Evolutionary conservation across 2,329 filamentous ascomycete species (phyloP), one percentile per base, ranked within the genome.

Genomic region (Botrytis galanthina): DNA sequence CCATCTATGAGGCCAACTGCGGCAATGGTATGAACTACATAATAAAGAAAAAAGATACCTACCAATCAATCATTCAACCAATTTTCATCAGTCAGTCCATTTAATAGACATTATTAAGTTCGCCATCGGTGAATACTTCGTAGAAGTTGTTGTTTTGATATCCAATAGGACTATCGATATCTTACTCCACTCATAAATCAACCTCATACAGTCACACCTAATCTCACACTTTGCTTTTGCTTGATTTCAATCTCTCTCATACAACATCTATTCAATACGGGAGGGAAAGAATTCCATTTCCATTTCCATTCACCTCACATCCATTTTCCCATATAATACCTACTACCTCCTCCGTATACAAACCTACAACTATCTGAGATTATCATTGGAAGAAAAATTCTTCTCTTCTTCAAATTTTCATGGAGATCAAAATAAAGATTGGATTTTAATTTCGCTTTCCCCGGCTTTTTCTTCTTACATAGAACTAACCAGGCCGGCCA

Each of bases 361-460:
- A 12, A 29, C 14, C n/a, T 57, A 9, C 51, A 29, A 4, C 9
- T 8, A 16, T 16, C 51, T 14, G 26, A 51, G 48, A 51, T 51
- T 54, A 16, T n/a, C 16, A n/a, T 16, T n/a, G 3, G 48, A n/a
- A 54, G n/a, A 14, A 54, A n/a, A n/a, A 14, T 3, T 16, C 12
- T n/a, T n/a, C 26, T n/a, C 26, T 54, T n/a, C 48, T n/a, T 54
- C 48, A n/a, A 54, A 54, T n/a, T n/a, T 29, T 10, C 51, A 4
- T 29, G n/a, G 37, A 51, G 20, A 51, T 67, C 44, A 67, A 67
- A 67, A 67, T 51, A 51, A 51, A 63, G 32, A 32, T 37, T 66
- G 3, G 35, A 54, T 39, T 39, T 54, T 29, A 39, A 54, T 42
- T 57, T 57, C 16, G 26, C 16, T 54, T 54, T 54, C 64, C 32